Percentiles rank a stretch among this genome's conserved stretches.
Conservation (phyloP, 2,329 filamentous ascomycete species). For the Penicillium polonicum region DNA sequence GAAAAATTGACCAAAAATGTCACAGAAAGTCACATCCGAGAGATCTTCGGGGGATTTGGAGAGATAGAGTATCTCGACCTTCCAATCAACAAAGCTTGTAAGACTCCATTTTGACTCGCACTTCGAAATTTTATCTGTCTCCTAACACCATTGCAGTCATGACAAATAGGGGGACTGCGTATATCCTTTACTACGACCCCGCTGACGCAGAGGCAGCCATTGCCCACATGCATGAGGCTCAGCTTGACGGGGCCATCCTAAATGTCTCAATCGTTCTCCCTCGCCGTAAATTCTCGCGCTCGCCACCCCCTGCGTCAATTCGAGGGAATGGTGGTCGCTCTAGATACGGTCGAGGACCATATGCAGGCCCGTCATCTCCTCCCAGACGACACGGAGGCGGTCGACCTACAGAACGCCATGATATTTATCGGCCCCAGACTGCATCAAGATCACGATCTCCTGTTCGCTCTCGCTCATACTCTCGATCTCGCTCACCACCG, state of each 20-base stretch:
- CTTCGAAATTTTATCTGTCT: neutral
- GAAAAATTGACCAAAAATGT: constrained; percentile 96
- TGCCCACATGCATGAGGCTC: constrained; percentile 96
- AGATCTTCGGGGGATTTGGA: constrained; percentile 90
- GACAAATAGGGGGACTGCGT: constrained; percentile 89
- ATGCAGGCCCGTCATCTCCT: constrained; percentile 30
- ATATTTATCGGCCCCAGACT: constrained; percentile 62
- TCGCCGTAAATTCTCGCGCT: constrained; percentile 74
- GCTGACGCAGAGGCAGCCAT: constrained; percentile 83
- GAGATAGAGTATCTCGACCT: constrained; percentile 83
- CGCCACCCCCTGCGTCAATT: constrained; percentile 69
- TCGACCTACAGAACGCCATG: constrained; percentile 49
- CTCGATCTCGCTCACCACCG: constrained; percentile 45
- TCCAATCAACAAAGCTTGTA: constrained; percentile 83
- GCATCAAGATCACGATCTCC: constrained; percentile 50
- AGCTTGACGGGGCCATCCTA: constrained; percentile 78
- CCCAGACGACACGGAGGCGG: constrained; percentile 41
- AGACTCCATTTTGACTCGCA: constrained; percentile 27
- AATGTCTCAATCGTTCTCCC: constrained; percentile 87
- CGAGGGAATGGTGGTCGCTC: constrained; percentile 58
- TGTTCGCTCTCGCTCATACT: constrained; percentile 38
- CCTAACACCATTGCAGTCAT: constrained; percentile 59
- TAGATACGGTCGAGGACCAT: constrained; percentile 32
- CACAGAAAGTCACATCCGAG: constrained; percentile 79
- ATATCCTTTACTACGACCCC: constrained; percentile 78